Evolutionary conservation across 306 rosid genomes (phyloP), one percentile per base, ranked within the genome.

Genomic region (Malus sieversii): DNA sequence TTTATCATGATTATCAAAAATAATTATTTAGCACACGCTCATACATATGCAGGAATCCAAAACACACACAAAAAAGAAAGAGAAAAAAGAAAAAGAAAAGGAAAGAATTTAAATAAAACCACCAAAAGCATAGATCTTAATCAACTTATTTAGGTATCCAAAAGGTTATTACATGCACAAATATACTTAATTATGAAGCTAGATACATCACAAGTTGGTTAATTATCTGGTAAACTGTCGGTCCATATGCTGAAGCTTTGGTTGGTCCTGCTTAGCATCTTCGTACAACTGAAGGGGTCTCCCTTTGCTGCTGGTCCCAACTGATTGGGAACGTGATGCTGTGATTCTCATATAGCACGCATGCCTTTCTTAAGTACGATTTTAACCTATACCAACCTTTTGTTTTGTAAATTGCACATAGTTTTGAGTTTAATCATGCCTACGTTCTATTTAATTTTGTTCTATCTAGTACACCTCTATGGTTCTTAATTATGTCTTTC

Each of bases 181-280:
- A 59, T 73, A 33, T 23, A 51, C 6, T n/a, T 51, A 23, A 35
- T 66, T 66, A 11, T 29, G 64, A 58, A 30, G 23, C 42, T 15
- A 35, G 59, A 40, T 14, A 35, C 42, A 35, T 19, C 45, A 10
- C 80, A 29, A 67, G 22, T 55, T 66, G 25, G 53, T 5, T 35
- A 35, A 35, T 35, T 66, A 14, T 66, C 46, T 15, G 79, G 53
- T 23, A 77, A 69, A 60, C 68, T 70, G 32, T 2, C 14, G 23
- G 27, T 65, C 86, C 91, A 87, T 86, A 85, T 85, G 87, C 80
- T 61, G 68, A 77, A 71, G 86, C 82, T 78, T 42, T 82, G 80
- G 89, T 91, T 86, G 89, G 92, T 84, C 68, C 46, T 16, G 23
- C 27, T 57, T 22, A 66, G 92, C 78, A 86, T 91, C 85, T 85